Evolutionary conservation across 1,139 yeast genomes (phyloP).

Genomic region (Hanseniaspora gamundiae): DNA sequence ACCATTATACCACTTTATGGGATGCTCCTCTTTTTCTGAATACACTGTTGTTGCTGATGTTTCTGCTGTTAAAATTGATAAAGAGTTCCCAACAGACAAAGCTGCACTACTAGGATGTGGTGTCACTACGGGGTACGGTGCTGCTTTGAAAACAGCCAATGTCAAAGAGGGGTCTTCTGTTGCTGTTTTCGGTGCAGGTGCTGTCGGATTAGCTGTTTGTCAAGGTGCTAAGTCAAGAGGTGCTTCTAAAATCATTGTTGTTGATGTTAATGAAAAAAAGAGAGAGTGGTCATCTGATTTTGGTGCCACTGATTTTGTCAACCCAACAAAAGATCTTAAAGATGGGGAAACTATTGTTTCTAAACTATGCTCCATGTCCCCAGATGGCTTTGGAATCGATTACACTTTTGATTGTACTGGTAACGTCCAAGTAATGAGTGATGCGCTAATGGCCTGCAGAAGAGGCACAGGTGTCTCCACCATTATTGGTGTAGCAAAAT

Average conservation of each 20-base stretch:
- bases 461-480: conserved; percentile 98
- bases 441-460: conserved; percentile 93
- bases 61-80: conserved; percentile 88
- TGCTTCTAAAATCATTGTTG: conserved; percentile 72
- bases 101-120: conserved; percentile 96
- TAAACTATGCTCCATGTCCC: conserved; percentile 69
- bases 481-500: conserved; percentile 96
- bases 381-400: conserved; percentile 81
- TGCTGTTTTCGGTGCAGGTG: conserved; percentile 95
- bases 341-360: conserved; percentile 72
- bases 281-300: conserved; percentile 76
- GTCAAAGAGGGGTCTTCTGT: conserved; percentile 87
- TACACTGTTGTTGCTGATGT: conserved; percentile 97
- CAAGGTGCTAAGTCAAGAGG: conserved; percentile 85
- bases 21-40: conserved; percentile 92
- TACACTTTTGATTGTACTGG: conserved; percentile 97
- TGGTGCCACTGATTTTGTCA: conserved; percentile 92
- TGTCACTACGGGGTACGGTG: conserved; percentile 86
- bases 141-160: conserved; percentile 89
- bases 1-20: conserved; percentile 85
- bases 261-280: conserved; percentile 78
- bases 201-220: conserved; percentile 89
- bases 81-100: conserved; percentile 70
- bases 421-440: conserved; percentile 87
- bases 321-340: conserved; percentile 57